Evolutionary conservation across 2,329 filamentous ascomycete species (phyloP).

Genomic region (Cladosporium colombiae): DNA sequence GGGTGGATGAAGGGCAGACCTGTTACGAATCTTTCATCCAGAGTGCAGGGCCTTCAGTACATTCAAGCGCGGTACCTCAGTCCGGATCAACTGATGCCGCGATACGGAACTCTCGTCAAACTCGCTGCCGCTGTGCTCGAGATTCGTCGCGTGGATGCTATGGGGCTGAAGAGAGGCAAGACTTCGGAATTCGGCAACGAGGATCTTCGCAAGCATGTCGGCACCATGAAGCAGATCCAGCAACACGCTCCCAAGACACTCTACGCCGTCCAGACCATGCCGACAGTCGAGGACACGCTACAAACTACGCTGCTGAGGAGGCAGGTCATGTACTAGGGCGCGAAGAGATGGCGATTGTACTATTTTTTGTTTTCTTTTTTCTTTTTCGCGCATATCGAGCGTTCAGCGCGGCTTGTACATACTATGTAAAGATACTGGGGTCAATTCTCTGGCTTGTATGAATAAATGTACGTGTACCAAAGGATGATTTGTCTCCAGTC

Average conservation of each 20-base stretch:
- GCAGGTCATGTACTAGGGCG: not conserved
- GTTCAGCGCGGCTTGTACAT: conserved; percentile 5
- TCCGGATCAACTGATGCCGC: conserved; percentile 37
- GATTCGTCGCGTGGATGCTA: conserved; percentile 39
- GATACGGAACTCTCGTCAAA: conserved; percentile 47
- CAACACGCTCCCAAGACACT: conserved; percentile 42
- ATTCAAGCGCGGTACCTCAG: conserved; percentile 33
- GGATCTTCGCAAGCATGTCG: conserved; percentile 27
- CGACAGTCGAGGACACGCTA: conserved; percentile 35
- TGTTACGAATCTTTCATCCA: conserved; percentile 18
- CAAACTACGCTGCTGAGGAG: conserved; percentile 26
- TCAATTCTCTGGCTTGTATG: not conserved
- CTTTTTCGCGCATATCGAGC: conserved; percentile 2
- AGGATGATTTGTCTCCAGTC: not conserved
- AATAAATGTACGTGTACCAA: not conserved
- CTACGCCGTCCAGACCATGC: conserved; percentile 48
- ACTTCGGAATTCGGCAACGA: conserved; percentile 28
- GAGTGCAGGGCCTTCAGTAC: conserved; percentile 31
- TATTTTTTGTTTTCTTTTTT: not conserved
- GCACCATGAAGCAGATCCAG: conserved; percentile 35
- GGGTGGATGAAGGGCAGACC: conserved; percentile 60
- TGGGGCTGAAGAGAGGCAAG: conserved; percentile 23
- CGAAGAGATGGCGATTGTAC: not conserved
- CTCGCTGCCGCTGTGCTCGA: conserved; percentile 42
- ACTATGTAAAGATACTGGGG: conserved; percentile 1